A percentile compares a stretch with the other conserved stretches of the same genome.
phyloP scores from a whole-genome alignment of 202 grass and related monocot genomes.

The Elaeis oleifera region DNA sequence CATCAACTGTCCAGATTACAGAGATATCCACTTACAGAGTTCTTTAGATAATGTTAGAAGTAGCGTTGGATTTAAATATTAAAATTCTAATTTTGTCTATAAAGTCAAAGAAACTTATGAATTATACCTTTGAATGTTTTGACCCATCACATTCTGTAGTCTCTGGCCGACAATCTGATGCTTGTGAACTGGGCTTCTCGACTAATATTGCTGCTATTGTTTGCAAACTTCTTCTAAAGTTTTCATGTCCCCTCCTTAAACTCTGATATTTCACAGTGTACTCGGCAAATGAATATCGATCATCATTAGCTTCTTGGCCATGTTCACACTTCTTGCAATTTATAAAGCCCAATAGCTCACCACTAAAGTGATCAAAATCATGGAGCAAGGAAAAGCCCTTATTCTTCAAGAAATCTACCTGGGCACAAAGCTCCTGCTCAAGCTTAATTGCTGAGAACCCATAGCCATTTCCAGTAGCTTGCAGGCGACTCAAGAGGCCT shows the following conservation, averaged over 20 bases:
- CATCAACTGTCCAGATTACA: too few relatives aligned
- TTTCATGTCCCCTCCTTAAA: slow-evolving; percentile 5
- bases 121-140: slow-evolving; percentile 4
- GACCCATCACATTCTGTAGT: not conserved
- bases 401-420: slow-evolving; percentile 7
- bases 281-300: not conserved
- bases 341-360: not conserved
- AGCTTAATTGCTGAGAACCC: slow-evolving; percentile 1
- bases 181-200: slow-evolving; percentile 3
- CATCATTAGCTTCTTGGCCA: not conserved
- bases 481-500: slow-evolving; percentile 1
- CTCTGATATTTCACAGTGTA: not conserved
- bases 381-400: slow-evolving; percentile 7
- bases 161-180: not conserved
- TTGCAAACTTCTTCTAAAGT: not conserved
- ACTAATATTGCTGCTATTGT: not conserved
- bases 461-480: slow-evolving; percentile 4
- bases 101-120: too few relatives aligned
- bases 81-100: too few relatives aligned
- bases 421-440: slow-evolving; percentile 6
- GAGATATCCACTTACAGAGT: too few relatives aligned
- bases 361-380: not conserved
- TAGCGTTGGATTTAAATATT: too few relatives aligned
- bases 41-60: too few relatives aligned
- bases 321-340: not conserved